A percentile compares a stretch with the other conserved stretches of the same genome.
Evolutionary conservation across 306 rosid genomes (phyloP).

Genomic region (Quercus robur): DNA sequence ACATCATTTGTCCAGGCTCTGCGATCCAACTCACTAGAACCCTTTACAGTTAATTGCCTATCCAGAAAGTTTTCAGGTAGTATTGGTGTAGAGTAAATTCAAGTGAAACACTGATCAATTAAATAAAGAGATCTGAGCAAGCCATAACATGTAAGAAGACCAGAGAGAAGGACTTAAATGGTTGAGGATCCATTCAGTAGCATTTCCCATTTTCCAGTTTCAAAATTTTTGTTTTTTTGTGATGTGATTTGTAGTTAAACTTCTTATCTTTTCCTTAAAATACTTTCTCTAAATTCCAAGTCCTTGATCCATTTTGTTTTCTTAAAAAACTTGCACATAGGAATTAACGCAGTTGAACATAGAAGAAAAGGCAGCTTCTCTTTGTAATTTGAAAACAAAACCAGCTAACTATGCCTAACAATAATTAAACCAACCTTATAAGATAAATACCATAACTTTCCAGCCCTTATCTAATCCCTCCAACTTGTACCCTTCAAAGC

Average conservation of each 20-base stretch:
- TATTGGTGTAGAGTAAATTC: not conserved
- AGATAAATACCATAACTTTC: not conserved
- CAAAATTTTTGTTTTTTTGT: not conserved
- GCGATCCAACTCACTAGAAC: not conserved
- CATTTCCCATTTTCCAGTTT: not conserved
- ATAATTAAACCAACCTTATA: not conserved
- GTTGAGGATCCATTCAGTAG: not conserved
- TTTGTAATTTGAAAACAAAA: not conserved
- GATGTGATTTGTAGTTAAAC: not conserved
- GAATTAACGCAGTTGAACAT: not conserved
- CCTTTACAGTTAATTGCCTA: not conserved
- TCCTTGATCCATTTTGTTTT: not conserved
- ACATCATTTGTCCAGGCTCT: not conserved
- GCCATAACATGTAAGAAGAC: not conserved
- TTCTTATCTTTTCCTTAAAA: not conserved
- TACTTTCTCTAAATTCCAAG: not conserved
- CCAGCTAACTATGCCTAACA: not conserved
- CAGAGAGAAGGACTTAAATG: not conserved
- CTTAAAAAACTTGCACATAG: not conserved
- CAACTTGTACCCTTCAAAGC: not conserved
- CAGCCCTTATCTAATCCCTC: not conserved
- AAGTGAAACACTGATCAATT: not conserved
- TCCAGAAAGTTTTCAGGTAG: not conserved
- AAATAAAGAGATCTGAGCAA: not conserved
- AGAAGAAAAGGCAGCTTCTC: not conserved